Evolutionary conservation across 345 rosid genomes (phyloP), one percentile per base, ranked within the genome.

Genomic region (Turnera subulata): DNA sequence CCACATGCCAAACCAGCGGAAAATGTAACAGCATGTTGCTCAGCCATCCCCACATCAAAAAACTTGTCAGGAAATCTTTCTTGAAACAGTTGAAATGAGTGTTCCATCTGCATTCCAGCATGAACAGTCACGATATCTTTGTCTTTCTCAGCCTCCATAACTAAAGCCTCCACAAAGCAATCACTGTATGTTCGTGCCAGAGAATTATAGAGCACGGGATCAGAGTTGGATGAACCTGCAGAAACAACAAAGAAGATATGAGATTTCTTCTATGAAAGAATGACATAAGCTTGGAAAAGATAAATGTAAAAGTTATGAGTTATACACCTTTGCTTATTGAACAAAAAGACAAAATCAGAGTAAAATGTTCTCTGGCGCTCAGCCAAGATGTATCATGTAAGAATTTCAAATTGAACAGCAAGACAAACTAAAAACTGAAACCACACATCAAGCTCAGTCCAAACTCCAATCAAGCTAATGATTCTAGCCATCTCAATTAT

Each of bases 1-100:
- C 95, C 96, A 51, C 95, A 84, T 17, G 95, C 73, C 63, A 92
- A 80, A 64, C 98, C 96, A 55, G 96, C 91, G n/a, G 96, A 81
- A 79, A 92, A 92, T 64, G 98, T 91, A 62, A 89, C 95, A 37
- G 95, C 95, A 49, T 88, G 96, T 63, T 92, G 96, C 62, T 92
- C 98, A 29, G 95, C 93, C 88, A 92, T 84, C 72, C 96, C 95
- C 43, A 89, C 89, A 66, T 86, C 90, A 24, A 92, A 92, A 73
- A 68, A 92, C 52, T 64, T 79, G 29, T 82, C 89, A 6, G 93
- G 85, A 50, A 86, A 89, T 56, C 76, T 82, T 64, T 84, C 86
- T 58, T 61, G 95, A 75, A 88, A 81, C 48, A 72, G 69, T 40
- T 59, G 65, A 63, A 92, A 77, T 7, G 91, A 68, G 37, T 85